These are phyloP conservation scores for Thymus mandschuricus DNA, from an alignment of 257 asterid genomes.

Conservation along the genomic window DNA sequence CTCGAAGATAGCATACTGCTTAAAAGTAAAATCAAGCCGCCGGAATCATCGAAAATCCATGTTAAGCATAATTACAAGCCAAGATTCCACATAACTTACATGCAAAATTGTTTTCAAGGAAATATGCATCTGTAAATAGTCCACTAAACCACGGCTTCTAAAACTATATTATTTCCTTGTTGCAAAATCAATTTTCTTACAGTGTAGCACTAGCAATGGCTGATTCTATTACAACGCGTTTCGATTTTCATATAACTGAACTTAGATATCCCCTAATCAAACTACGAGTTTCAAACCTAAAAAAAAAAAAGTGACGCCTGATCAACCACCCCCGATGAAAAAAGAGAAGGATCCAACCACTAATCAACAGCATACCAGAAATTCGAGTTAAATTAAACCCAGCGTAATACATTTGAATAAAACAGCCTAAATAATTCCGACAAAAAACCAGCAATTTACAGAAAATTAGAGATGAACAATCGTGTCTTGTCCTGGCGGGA, in stretches of 20 bases:
- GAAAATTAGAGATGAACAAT: conserved; percentile 2
- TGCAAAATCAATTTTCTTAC: background rate
- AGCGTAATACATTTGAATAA: background rate
- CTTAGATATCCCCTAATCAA: conserved; percentile 8
- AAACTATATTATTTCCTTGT: background rate
- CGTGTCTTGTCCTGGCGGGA: background rate
- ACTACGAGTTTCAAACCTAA: background rate
- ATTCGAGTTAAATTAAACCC: background rate
- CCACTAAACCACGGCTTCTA: background rate
- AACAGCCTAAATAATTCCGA: background rate
- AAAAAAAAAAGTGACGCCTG: background rate
- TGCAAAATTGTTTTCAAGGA: background rate
- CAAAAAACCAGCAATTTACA: background rate
- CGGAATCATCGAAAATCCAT: background rate
- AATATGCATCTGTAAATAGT: background rate
- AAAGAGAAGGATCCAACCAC: background rate
- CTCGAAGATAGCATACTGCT: background rate
- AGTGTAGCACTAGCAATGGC: background rate
- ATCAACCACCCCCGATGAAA: background rate
- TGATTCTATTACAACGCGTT: background rate
- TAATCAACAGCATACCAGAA: background rate
- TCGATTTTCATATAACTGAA: background rate
- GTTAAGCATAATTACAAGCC: background rate
- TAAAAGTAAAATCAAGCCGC: conserved; percentile 1
- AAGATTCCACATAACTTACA: conserved; percentile 6